phyloP scores from a whole-genome alignment of 306 rosid species.

The Trifolium fragiferum region DNA sequence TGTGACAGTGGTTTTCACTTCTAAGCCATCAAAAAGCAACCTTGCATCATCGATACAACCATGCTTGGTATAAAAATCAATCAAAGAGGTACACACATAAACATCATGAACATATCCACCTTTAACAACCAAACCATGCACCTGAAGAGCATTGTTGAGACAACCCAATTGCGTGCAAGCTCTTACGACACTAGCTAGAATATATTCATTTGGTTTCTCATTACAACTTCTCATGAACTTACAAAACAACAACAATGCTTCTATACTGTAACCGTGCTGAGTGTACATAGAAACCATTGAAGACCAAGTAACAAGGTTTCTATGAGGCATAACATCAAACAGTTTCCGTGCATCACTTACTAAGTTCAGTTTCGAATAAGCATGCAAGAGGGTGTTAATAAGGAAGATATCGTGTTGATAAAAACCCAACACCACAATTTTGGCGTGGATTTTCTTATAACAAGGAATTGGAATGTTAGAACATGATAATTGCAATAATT shows the following conservation, averaged over 20 bases:
- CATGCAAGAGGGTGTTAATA: slow-evolving; percentile 61
- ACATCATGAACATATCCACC: slow-evolving; percentile 69
- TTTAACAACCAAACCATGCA: slow-evolving; percentile 65
- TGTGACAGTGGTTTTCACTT: slow-evolving; percentile 62
- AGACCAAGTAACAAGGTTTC: slow-evolving; percentile 78
- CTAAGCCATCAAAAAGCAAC: slow-evolving; percentile 64
- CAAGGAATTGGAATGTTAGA: slow-evolving; percentile 41
- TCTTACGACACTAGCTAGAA: slow-evolving; percentile 68
- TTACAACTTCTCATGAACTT: slow-evolving; percentile 53
- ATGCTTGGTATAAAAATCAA: slow-evolving; percentile 71
- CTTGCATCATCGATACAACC: slow-evolving; percentile 67
- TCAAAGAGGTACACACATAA: slow-evolving; percentile 77
- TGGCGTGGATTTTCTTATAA: slow-evolving; percentile 62
- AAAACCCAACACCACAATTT: slow-evolving; percentile 64
- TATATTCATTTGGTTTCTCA: slow-evolving; percentile 67
- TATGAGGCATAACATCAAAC: slow-evolving; percentile 73
- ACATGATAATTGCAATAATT: slow-evolving; percentile 49
- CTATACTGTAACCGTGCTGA: slow-evolving; percentile 51
- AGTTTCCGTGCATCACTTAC: slow-evolving; percentile 58
- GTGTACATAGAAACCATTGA: slow-evolving; percentile 80
- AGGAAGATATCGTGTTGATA: slow-evolving; percentile 65
- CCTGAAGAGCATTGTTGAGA: slow-evolving; percentile 57
- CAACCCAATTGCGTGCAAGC: slow-evolving; percentile 69
- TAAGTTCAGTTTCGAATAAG: slow-evolving; percentile 45
- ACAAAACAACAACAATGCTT: slow-evolving; percentile 63